These are phyloP conservation scores for Cyberlindnera americana DNA, from an alignment of 805 yeast genomes.

Conservation along the genomic window DNA sequence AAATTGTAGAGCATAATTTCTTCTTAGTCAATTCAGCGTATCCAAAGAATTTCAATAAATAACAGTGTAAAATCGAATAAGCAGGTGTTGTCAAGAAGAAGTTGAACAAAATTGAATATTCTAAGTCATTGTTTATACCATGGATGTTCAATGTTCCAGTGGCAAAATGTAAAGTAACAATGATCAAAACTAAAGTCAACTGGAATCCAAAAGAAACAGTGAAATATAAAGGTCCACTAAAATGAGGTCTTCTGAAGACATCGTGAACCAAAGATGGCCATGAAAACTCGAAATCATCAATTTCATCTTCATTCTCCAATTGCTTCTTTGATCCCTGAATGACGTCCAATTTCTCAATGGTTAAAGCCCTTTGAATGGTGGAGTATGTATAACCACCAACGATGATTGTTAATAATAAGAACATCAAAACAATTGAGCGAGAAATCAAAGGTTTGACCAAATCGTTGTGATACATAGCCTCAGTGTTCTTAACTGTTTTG, in stretches of 20 bases:
- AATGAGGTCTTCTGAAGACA: conserved; percentile 23
- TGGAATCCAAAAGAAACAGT: conserved; percentile 24
- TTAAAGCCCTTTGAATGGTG: conserved; percentile 16
- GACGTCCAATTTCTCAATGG: conserved; percentile 16
- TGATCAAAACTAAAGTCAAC: conserved; percentile 9
- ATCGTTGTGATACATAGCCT: conserved; percentile 26
- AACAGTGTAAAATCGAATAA: conserved; percentile 18
- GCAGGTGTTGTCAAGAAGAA: conserved; percentile 20
- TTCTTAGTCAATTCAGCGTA: conserved; percentile 8
- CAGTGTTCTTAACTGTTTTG: conserved; percentile 9
- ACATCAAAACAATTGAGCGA: conserved; percentile 19
- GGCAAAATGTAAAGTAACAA: conserved; percentile 7
- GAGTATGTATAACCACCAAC: conserved; percentile 19
- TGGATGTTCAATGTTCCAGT: conserved; percentile 17
- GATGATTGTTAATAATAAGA: conserved; percentile 16
- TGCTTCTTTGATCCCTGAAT: conserved; percentile 11
- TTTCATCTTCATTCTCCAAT: conserved; percentile 11
- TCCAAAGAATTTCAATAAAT: conserved; percentile 20
- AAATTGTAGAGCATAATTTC: background rate
- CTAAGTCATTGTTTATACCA: conserved; percentile 13
- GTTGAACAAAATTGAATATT: background rate
- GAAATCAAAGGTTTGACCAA: conserved; percentile 25
- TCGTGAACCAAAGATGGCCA: conserved; percentile 27
- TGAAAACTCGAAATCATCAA: conserved; percentile 25
- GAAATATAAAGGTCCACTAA: conserved; percentile 11